A percentile compares a stretch with the other conserved stretches of the same genome.
phyloP scores from a whole-genome alignment of 2,329 filamentous ascomycete genomes.

The Xylariales sp. region DNA sequence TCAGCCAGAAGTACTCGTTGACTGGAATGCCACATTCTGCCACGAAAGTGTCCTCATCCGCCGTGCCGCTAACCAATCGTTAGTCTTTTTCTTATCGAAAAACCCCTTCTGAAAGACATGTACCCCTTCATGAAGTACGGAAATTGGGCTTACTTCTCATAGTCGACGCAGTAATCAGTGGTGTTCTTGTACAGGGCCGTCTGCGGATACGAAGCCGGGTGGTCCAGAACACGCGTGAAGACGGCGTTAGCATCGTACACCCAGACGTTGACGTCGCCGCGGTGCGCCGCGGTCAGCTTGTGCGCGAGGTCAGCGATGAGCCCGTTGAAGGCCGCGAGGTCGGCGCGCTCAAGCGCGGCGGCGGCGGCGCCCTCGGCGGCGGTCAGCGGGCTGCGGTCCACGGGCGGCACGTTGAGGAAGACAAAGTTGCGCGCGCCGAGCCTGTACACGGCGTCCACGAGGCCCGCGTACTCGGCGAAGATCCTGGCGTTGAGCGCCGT shows the following conservation, averaged over 20 bases:
- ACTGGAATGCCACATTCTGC: slow-evolving; percentile 48
- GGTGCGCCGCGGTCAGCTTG: too few species aligned
- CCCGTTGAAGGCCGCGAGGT: too few species aligned
- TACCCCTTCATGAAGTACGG: too few species aligned
- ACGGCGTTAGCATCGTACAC: slow-evolving; percentile 47
- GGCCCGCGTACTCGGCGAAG: too few species aligned
- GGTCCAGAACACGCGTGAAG: slow-evolving; percentile 48
- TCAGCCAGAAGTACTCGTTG: slow-evolving; percentile 63
- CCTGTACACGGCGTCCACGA: slow-evolving; percentile 42
- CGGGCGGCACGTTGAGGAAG: slow-evolving; percentile 54
- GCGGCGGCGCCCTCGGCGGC: too few species aligned
- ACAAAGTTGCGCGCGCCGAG: slow-evolving; percentile 54
- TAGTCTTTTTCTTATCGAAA: slow-evolving; percentile 7
- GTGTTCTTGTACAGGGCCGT: slow-evolving; percentile 51
- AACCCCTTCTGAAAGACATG: too few species aligned
- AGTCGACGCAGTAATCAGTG: slow-evolving; percentile 49
- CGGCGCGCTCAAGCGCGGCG: too few species aligned
- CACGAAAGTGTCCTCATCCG: slow-evolving; percentile 32
- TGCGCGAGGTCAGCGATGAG: too few species aligned
- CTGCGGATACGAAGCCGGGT: slow-evolving; percentile 43
- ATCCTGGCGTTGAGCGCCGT: too few species aligned
- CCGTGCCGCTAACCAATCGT: slow-evolving; percentile 35
- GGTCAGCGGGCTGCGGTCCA: slow-evolving; percentile 49
- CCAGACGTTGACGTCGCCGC: slow-evolving; percentile 42
- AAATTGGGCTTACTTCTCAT: slow-evolving; percentile 42